phyloP scores from a whole-genome alignment of 129 eudicot genomes.

The Oenanthe sinensis region DNA sequence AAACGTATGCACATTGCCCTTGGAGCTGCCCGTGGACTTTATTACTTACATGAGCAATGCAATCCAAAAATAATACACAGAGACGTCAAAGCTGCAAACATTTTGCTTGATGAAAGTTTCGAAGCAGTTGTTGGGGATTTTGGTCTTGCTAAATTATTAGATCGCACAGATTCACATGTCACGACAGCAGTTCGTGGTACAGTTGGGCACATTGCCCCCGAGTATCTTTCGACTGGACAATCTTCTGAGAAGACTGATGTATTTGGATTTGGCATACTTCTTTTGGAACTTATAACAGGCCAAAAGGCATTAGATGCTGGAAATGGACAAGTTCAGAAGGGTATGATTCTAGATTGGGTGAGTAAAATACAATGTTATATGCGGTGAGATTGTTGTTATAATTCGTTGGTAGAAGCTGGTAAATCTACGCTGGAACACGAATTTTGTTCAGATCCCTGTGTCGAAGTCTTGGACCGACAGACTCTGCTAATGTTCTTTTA shows the following conservation, averaged over 20 bases:
- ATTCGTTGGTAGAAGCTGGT: background rate
- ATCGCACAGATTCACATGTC: conserved; percentile 79
- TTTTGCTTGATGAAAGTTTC: conserved; percentile 76
- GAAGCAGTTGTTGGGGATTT: conserved; percentile 99
- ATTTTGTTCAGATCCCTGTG: background rate
- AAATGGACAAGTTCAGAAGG: conserved; percentile 78
- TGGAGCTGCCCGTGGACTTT: conserved; percentile 89
- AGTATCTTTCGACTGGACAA: conserved; percentile 95
- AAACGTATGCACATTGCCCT: conserved; percentile 80
- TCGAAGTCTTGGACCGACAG: background rate
- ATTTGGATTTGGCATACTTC: conserved; percentile 89
- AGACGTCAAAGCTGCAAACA: conserved; percentile 94
- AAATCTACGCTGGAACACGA: background rate
- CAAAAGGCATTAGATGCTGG: conserved; percentile 76
- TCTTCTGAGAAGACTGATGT: conserved; percentile 97
- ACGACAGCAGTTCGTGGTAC: conserved; percentile 98
- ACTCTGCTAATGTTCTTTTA: background rate
- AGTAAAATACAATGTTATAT: background rate
- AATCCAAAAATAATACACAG: conserved; percentile 91
- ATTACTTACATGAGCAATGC: conserved; percentile 87
- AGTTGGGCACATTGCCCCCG: conserved; percentile 93
- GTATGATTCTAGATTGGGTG: conserved; percentile 89
- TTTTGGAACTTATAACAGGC: conserved; percentile 85
- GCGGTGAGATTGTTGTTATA: background rate
- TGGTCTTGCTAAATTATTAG: conserved; percentile 97